These are phyloP conservation scores for Diplodia scrobiculata DNA, from an alignment of 2,329 filamentous ascomycete species.

Conservation along the genomic window DNA sequence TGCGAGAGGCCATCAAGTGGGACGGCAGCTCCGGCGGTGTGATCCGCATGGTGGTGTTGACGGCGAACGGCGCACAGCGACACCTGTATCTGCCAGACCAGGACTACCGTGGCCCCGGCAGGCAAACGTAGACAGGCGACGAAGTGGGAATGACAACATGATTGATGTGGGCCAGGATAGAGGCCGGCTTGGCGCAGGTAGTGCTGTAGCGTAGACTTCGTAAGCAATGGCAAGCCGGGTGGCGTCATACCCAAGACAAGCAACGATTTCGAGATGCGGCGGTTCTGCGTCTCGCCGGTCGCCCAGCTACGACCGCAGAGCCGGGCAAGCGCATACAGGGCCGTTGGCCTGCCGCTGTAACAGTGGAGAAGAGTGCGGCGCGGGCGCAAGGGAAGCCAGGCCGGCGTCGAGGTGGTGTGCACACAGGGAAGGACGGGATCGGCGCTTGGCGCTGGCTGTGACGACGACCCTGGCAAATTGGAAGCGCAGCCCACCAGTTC, in stretches of 20 bases:
- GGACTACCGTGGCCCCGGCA: conserved; percentile 75
- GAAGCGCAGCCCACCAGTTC: conserved; percentile 2
- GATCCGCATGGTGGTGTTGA: conserved; percentile 96
- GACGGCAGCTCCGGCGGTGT: conserved; percentile 98
- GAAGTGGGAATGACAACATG: not conserved
- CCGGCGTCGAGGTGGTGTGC: not conserved
- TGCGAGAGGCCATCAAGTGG: conserved; percentile 98
- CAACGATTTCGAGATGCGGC: conserved; percentile 5
- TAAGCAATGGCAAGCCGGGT: conserved; percentile 25
- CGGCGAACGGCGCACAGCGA: conserved; percentile 81
- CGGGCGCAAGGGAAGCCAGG: not conserved
- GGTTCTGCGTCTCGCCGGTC: not conserved
- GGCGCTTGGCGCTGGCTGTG: conserved; percentile 13
- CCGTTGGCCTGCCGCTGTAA: not conserved
- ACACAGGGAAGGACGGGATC: conserved; percentile 1
- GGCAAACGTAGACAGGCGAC: conserved; percentile 40
- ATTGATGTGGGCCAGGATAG: conserved; percentile 10
- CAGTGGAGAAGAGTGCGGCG: not conserved
- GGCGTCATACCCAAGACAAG: conserved; percentile 17
- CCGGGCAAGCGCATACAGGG: not conserved
- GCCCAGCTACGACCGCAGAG: too few species aligned
- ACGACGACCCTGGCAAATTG: conserved; percentile 4
- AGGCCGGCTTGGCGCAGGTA: conserved; percentile 17
- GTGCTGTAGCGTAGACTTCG: conserved; percentile 24
- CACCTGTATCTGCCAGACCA: conserved; percentile 91